A percentile compares a stretch with the other conserved stretches of the same genome.
These are phyloP conservation scores for Haberlea rhodopensis DNA, from an alignment of 257 asterid genomes.

Conservation along the genomic window DNA sequence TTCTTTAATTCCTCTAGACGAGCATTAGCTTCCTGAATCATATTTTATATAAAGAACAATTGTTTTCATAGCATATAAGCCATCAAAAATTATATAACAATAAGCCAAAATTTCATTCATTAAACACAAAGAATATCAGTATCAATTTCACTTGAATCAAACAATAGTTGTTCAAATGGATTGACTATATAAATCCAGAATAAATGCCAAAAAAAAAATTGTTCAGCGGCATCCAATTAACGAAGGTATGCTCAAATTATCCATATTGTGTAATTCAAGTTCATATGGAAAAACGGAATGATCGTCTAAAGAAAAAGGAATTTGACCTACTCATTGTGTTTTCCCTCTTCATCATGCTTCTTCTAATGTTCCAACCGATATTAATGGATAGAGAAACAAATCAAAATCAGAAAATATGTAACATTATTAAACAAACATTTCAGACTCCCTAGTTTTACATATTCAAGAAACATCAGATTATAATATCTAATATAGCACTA, in stretches of 20 bases:
- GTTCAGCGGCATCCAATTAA: neutral
- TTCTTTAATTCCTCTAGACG: constrained; percentile 92
- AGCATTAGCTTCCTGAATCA: constrained; percentile 83
- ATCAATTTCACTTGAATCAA: neutral
- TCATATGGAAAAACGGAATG: neutral
- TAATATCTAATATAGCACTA: too few relatives aligned
- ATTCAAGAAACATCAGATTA: neutral
- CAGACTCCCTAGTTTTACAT: neutral
- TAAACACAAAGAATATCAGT: neutral
- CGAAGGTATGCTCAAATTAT: neutral
- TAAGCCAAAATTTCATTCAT: neutral
- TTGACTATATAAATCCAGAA: neutral
- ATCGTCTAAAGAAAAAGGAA: neutral
- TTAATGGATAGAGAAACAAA: neutral
- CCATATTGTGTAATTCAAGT: neutral
- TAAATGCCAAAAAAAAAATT: neutral
- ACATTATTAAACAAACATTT: neutral
- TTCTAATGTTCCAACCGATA: neutral
- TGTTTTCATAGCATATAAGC: neutral
- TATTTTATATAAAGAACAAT: neutral
- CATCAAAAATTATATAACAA: neutral
- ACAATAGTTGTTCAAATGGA: neutral
- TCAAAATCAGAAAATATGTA: neutral
- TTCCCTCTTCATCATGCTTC: neutral
- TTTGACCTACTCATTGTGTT: neutral